Evolutionary conservation across 768 basidiomycete species (phyloP).

Genomic region (Auricularia heimuer): DNA sequence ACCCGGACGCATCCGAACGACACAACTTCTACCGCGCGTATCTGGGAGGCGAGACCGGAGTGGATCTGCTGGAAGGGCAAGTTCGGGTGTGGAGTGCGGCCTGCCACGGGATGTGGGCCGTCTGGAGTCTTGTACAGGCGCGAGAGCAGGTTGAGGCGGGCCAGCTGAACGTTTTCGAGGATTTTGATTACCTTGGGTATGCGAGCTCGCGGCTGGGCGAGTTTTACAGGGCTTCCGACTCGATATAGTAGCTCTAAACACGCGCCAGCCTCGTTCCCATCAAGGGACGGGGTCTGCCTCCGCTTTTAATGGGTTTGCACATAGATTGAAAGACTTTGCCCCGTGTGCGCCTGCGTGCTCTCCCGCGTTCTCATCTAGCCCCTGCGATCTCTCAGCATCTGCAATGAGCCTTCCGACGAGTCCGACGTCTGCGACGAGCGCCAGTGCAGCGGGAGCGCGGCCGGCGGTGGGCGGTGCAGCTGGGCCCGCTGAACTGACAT

Average conservation of each 20-base stretch:
- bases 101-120: slow-evolving; percentile 83
- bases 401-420: no score
- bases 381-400: no score
- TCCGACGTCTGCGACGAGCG: no score
- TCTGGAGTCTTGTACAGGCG: slow-evolving; percentile 93
- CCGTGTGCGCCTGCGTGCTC: neutral
- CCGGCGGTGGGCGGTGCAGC: no score
- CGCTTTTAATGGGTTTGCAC: neutral
- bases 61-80: slow-evolving; percentile 61
- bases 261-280: neutral
- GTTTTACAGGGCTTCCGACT: neutral
- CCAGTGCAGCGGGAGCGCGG: no score
- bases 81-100: slow-evolving; percentile 85
- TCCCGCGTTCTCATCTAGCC: no score
- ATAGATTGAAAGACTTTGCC: neutral
- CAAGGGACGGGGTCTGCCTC: neutral
- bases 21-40: slow-evolving; percentile 82
- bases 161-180: slow-evolving; percentile 29
- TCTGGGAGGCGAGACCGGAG: slow-evolving; percentile 34
- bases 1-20: slow-evolving; percentile 66
- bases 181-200: slow-evolving; percentile 88
- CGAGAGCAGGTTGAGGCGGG: slow-evolving; percentile 57
- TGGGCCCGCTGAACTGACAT: no score
- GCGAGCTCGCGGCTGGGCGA: slow-evolving; percentile 51
- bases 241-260: slow-evolving; percentile 1